Base-by-base conservation (phyloP, 192 early-diverging fungal genomes). In the Geosiphon pyriformis region DNA sequence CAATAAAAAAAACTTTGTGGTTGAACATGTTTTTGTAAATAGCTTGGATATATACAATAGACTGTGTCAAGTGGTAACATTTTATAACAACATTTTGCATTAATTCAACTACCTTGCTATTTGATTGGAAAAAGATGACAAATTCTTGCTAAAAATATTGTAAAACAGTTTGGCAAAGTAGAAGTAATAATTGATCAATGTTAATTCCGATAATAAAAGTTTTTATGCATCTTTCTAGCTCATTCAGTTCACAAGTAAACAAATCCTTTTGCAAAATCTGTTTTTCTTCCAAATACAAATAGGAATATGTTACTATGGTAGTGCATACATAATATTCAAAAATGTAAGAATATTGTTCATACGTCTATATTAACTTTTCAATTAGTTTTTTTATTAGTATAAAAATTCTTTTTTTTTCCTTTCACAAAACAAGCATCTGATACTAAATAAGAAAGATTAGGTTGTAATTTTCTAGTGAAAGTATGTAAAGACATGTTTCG, bases 81-180 rank as follows among this genome's bases (percentile, higher is more conserved):
- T 64, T 64, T 18, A 52, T 25, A 34, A n/a, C n/a, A n/a, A n/a
- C n/a, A n/a, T n/a, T n/a, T n/a, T n/a, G n/a, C n/a, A n/a, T n/a
- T n/a, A n/a, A n/a, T n/a, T n/a, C n/a, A n/a, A n/a, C n/a, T n/a
- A n/a, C n/a, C n/a, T n/a, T n/a, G n/a, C n/a, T n/a, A n/a, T n/a
- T n/a, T n/a, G n/a, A n/a, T n/a, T n/a, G n/a, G n/a, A n/a, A n/a
- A n/a, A n/a, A n/a, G n/a, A n/a, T n/a, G n/a, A n/a, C n/a, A n/a
- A n/a, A n/a, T n/a, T n/a, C n/a, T n/a, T n/a, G n/a, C n/a, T n/a
- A n/a, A n/a, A n/a, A n/a, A n/a, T n/a, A n/a, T n/a, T n/a, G n/a
- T 52, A 49, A 31, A 25, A 64, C 17, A 23, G 61, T 64, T 64
- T 64, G 48, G 23, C 47, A 49, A 50, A 64, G 61, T 52, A 52